Evolutionary conservation across 2,329 filamentous ascomycete genomes (phyloP), one percentile per base, ranked within the genome.

Genomic region (Didymella exigua): DNA sequence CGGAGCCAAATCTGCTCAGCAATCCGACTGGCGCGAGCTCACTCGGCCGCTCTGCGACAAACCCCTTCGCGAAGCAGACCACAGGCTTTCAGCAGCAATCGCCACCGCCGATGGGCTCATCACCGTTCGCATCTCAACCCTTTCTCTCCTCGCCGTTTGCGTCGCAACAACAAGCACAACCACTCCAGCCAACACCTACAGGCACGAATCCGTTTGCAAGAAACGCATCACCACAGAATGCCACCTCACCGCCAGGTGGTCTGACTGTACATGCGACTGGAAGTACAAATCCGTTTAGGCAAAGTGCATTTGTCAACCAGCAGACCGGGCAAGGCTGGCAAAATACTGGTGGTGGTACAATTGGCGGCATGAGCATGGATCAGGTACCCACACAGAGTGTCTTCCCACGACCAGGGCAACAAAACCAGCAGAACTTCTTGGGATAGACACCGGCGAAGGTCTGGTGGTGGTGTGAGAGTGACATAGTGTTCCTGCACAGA

Each of bases 251-350:
- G 36, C 69, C 65, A 40, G 67, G 68, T 8, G 69, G 68, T 40
- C 82, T 43, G 77, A 83, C 83, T 48, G 86, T 91, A 2, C 91
- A 93, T 68, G 84, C 89, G 1, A 97, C 93, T 0, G 93, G 92
- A 8, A 91, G 86, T 68, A 97, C 93, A 2, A 99, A 99, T 68
- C 95, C 95, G 0, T 98, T 98, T 82, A 85, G 95, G 14, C 92
- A 98, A 71, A 91, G 89, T 40, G 86, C 88, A 4, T 96, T 97
- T 73, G 88, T 96, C 47, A 95, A 96, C 70, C 92, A 96, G 68
- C 82, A 87, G 59, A 96, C 92, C 0, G 93, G 93, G 0, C 83
- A 90, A 74, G 91, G 91, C 1, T 98, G 95, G 91, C 93, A 97
- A 73, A 84, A 88, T 60, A 85, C 73, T 4, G 86, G 88, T 62